Conservation (phyloP, 139 green algal species). For the Picochlorum sp. region DNA sequence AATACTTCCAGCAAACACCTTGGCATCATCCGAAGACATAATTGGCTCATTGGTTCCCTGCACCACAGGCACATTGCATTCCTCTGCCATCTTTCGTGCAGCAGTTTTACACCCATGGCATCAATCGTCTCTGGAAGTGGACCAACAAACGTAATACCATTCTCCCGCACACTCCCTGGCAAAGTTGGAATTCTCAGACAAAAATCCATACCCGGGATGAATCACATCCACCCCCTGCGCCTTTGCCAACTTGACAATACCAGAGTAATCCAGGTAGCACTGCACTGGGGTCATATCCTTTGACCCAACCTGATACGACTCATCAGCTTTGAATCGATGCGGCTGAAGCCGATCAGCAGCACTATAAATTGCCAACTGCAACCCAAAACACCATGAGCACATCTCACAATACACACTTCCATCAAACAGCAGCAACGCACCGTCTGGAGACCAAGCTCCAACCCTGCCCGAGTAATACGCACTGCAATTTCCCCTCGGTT, state of each 20-base stretch:
- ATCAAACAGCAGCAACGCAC: constrained; percentile 18
- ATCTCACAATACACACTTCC: background rate
- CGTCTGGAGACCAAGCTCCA: constrained; percentile 77
- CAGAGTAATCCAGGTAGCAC: constrained; percentile 79
- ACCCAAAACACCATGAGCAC: background rate
- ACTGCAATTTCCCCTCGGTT: constrained; percentile 97
- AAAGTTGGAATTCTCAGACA: constrained; percentile 83
- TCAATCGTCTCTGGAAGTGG: constrained; percentile 74
- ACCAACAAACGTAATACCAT: constrained; percentile 85
- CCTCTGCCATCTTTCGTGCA: constrained; percentile 53
- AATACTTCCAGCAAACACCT: constrained; percentile 54
- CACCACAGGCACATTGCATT: constrained; percentile 77
- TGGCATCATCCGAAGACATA: constrained; percentile 44
- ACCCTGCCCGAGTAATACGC: constrained; percentile 84
- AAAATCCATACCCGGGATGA: constrained; percentile 88
- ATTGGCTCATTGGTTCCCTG: constrained; percentile 75
- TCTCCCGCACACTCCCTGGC: constrained; percentile 70
- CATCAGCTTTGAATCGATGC: constrained; percentile 80
- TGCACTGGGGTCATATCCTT: constrained; percentile 59
- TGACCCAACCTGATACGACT: constrained; percentile 73
- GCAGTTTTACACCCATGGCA: constrained; percentile 83
- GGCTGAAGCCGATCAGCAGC: constrained; percentile 71
- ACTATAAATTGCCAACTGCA: constrained; percentile 82
- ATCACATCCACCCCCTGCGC: constrained; percentile 80
- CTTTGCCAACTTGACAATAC: constrained; percentile 61